Evolutionary conservation across 768 basidiomycete species (phyloP), one percentile per base, ranked within the genome.

Genomic region (Boletus speciosus): DNA sequence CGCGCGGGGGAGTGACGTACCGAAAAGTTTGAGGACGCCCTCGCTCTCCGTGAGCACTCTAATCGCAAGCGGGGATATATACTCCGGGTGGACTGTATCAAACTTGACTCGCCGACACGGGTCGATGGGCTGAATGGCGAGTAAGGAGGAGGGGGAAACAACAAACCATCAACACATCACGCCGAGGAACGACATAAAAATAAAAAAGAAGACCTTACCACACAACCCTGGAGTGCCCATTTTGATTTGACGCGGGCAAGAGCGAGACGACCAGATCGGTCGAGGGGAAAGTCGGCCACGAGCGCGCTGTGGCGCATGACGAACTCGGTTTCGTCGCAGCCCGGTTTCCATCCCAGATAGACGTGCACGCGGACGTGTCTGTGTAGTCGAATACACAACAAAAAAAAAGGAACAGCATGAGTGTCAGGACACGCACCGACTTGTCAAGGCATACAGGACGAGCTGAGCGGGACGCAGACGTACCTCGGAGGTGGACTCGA

Each of bases 361-460:
- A 70, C 47, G 21, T 70, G 69, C 6, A 70, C 70, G 34, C 69
- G 69, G 47, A 70, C 61, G 40, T 71, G 68, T 52, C 56, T 57
- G 39, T 19, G 19, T 19, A 19, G 19, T 19, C 19, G 19, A 19
- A 19, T 19, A 19, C 19, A 19, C 19, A 19, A 19, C 19, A 19
- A 19, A 19, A n/a, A n/a, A 44, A 39, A 3, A 6, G 5, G 19
- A 15, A 16, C 21, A 34, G 21, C 5, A 29, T 29, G 43, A 44
- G 43, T 7, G 11, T 16, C 25, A 43, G 42, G 29, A 43, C 1
- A 11, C 10, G 25, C 25, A 15, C 25, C 25, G 15, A 25, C 41
- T 25, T 5, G 25, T 25, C 25, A 25, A 4, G 25, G 25, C 4
- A 25, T 25, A 23, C 23, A 23, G 23, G 23, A 23, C 23, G 23